Percentiles rank a stretch among this genome's conserved stretches.
phyloP scores from a whole-genome alignment of 495 filamentous ascomycete species.

The Talaromyces adpressus region DNA sequence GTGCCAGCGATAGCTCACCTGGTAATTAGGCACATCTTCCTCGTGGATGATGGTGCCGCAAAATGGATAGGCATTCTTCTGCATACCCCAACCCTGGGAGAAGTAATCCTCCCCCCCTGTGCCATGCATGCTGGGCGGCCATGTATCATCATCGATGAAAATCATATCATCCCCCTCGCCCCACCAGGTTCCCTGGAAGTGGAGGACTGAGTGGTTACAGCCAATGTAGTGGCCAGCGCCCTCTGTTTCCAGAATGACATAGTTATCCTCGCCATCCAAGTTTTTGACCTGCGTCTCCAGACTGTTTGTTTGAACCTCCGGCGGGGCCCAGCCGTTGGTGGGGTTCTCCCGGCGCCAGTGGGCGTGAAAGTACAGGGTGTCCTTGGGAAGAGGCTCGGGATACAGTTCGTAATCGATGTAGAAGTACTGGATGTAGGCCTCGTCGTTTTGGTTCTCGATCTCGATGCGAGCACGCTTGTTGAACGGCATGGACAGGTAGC shows the following conservation, averaged over 20 bases:
- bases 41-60: constrained; percentile 19
- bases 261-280: constrained; percentile 4
- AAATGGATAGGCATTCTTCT: constrained; percentile 20
- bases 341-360: constrained; percentile 20
- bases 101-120: constrained; percentile 12
- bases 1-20: constrained; percentile 20
- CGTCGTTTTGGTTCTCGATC: constrained; percentile 15
- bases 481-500: constrained; percentile 18
- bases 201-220: constrained; percentile 18
- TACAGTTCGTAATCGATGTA: constrained; percentile 21
- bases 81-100: constrained; percentile 5
- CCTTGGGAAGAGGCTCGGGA: constrained; percentile 13
- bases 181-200: constrained; percentile 20
- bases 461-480: constrained; percentile 17
- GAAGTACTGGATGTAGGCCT: constrained; percentile 19
- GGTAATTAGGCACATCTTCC: constrained; percentile 16
- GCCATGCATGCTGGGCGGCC: constrained; percentile 19
- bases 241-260: constrained; percentile 13
- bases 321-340: constrained; percentile 17
- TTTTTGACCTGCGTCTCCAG: constrained; percentile 6
- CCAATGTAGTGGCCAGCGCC: constrained; percentile 16
- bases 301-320: constrained; percentile 5
- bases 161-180: constrained; percentile 22
- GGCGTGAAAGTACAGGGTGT: constrained; percentile 19
- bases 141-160: constrained; percentile 21